Evolutionary conservation across 2,329 filamentous ascomycete genomes (phyloP).

Genomic region (Diaporthe ampelina): DNA sequence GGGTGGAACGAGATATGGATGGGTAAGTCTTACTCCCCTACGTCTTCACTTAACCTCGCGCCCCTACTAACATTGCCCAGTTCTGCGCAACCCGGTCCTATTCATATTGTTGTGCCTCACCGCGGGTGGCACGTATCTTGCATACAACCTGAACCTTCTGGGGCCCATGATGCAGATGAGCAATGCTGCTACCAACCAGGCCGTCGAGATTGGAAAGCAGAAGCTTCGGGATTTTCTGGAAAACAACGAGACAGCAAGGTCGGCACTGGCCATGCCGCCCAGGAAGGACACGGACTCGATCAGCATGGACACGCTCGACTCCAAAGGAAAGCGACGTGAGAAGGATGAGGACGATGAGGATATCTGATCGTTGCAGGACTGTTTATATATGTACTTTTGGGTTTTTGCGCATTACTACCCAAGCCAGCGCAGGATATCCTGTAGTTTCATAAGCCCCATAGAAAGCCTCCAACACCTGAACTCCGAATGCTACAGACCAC

Average conservation of each 20-base stretch:
- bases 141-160: conserved; percentile 94
- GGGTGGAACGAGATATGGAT: conserved; percentile 99
- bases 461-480: conserved; percentile 30
- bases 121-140: conserved; percentile 84
- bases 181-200: conserved; percentile 89
- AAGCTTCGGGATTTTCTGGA: conserved; percentile 91
- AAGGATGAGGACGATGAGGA: conserved; percentile 71
- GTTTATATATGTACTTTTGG: conserved; percentile 37
- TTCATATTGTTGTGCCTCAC: conserved; percentile 89
- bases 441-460: conserved; percentile 34
- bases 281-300: conserved; percentile 63
- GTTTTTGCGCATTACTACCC: conserved; percentile 17
- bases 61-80: conserved; percentile 60
- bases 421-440: conserved; percentile 38
- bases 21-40: conserved; percentile 69
- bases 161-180: conserved; percentile 96
- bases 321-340: conserved; percentile 67
- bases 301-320: conserved; percentile 72
- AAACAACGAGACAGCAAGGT: conserved; percentile 85
- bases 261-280: conserved; percentile 83
- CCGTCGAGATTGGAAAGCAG: conserved; percentile 91
- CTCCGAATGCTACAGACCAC: conserved; percentile 35
- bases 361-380: conserved; percentile 54
- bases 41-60: conserved; percentile 35
- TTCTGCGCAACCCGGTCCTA: conserved; percentile 92